phyloP scores from a whole-genome alignment of 2,329 filamentous ascomycete genomes.

The Phoma sp. region DNA sequence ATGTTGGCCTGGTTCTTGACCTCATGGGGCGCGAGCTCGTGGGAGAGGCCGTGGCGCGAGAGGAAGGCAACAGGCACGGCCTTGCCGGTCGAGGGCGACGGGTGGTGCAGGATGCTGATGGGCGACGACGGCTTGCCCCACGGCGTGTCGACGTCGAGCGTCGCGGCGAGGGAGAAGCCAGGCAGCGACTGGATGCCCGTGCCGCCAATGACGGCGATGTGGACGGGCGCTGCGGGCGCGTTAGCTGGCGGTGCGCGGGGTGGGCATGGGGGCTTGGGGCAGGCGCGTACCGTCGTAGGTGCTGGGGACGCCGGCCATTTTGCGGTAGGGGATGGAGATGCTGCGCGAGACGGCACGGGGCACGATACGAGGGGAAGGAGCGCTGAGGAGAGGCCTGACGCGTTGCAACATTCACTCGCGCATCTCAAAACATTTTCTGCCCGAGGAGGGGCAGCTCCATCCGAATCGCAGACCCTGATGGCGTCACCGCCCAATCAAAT shows the following conservation, averaged over 20 bases:
- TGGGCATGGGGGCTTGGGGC: no score
- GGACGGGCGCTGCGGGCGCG: constrained; percentile 52
- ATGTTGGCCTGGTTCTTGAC: constrained; percentile 96
- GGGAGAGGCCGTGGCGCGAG: constrained; percentile 87
- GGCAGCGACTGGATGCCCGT: constrained; percentile 90
- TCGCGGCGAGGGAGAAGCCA: constrained; percentile 84
- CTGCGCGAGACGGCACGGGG: constrained; percentile 12
- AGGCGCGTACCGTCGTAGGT: constrained; percentile 40
- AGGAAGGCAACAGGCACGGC: constrained; percentile 82
- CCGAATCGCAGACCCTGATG: constrained; percentile 30
- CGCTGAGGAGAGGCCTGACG: constrained; percentile 9
- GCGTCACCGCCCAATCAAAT: constrained; percentile 27
- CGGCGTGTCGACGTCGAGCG: constrained; percentile 78
- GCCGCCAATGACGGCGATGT: constrained; percentile 67
- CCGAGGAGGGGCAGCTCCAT: constrained; percentile 28
- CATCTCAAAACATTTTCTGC: constrained; percentile 27
- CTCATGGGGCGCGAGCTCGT: constrained; percentile 91
- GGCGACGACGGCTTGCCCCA: constrained; percentile 83
- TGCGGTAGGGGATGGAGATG: constrained; percentile 39
- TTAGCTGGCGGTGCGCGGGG: constrained; percentile 12
- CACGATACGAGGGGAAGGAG: neutral
- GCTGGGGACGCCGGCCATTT: constrained; percentile 44
- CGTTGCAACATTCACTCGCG: constrained; percentile 29
- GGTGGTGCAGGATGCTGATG: constrained; percentile 89
- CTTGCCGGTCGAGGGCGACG: constrained; percentile 70